These are phyloP conservation scores for Cladosporium sp. DNA, from an alignment of 2,329 filamentous ascomycete species.

Conservation along the genomic window DNA sequence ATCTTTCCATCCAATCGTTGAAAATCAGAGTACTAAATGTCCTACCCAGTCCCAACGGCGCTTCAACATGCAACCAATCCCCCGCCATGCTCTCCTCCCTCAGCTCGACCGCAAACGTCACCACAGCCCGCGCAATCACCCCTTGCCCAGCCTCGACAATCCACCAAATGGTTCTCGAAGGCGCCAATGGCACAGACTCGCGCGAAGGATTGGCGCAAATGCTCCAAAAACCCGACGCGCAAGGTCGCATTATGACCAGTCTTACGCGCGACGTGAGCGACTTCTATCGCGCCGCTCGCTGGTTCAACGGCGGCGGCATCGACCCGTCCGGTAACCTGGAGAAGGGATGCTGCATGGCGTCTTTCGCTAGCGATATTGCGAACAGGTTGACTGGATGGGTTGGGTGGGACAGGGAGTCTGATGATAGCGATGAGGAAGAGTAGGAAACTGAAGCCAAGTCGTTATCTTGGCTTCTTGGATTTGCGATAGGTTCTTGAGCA, in stretches of 20 bases:
- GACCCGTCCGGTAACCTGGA: constrained; percentile 34
- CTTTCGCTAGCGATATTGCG: constrained; percentile 51
- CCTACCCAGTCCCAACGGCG: constrained; percentile 28
- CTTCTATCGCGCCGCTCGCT: constrained; percentile 47
- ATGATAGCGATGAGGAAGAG: not conserved
- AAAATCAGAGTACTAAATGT: not conserved
- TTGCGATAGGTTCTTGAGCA: constrained; percentile 6
- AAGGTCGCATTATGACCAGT: constrained; percentile 22
- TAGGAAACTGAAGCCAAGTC: not conserved
- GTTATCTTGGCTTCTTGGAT: not conserved
- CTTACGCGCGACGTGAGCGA: constrained; percentile 6
- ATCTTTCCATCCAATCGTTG: not conserved
- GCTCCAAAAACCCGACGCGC: constrained; percentile 33
- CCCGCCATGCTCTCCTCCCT: constrained; percentile 12
- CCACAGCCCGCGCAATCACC: constrained; percentile 24
- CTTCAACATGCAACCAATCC: constrained; percentile 34
- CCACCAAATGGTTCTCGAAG: constrained; percentile 41
- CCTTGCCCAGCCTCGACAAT: constrained; percentile 39
- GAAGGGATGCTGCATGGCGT: constrained; percentile 45
- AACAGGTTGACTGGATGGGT: constrained; percentile 45
- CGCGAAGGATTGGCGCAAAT: constrained; percentile 42
- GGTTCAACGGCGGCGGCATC: constrained; percentile 47
- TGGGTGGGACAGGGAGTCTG: constrained; percentile 10
- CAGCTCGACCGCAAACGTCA: constrained; percentile 34
- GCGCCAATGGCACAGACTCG: constrained; percentile 37